Evolutionary conservation across 2,329 filamentous ascomycete genomes (phyloP), one percentile per base, ranked within the genome.

Genomic region (Fusarium burgessii): DNA sequence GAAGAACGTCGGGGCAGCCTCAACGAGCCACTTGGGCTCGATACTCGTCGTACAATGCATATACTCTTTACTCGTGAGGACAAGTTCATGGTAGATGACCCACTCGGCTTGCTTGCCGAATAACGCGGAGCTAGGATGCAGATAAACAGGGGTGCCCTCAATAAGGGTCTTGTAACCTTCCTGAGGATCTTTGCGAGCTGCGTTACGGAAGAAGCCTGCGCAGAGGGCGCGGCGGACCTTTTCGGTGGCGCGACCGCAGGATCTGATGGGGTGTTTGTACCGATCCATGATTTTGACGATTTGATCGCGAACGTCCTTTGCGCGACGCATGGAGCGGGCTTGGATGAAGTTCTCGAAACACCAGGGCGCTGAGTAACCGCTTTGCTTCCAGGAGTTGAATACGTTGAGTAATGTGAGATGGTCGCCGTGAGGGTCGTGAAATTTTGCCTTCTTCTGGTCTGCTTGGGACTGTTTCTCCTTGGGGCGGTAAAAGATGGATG

Each of bases 311-410:
- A 99, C 94, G 79, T 99, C 96, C 79, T 95, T 93, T 13, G 94
- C 95, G 14, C 95, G 91, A 63, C 90, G 89, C 89, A 99, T 97
- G 36, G 91, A 91, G 4, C 95, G 90, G 7, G 94, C 94, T 79
- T 98, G 95, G 79, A 99, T 96, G 80, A 97, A 99, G 81, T 99
- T 98, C 78, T 99, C 97, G 74, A 94, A 95, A 79, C 96, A 98
- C 96, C 96, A 99, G 0, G 95, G 91, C 62, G 90, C 93, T 52
- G 90, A 92, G 82, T 89, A 97, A 10, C 91, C 91, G 69, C 90
- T 92, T 46, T 91, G 87, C 80, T 97, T 97, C 96, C 96, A 99
- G n/a, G 89, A 91, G 77, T 98, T 97, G 84, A 97, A 99, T 1
- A 99, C 95, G 75, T 99, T 99, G 45, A 99, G 89, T 0, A 98